phyloP scores from a whole-genome alignment of 2,329 filamentous ascomycete species.

The Cercospora janseana region DNA sequence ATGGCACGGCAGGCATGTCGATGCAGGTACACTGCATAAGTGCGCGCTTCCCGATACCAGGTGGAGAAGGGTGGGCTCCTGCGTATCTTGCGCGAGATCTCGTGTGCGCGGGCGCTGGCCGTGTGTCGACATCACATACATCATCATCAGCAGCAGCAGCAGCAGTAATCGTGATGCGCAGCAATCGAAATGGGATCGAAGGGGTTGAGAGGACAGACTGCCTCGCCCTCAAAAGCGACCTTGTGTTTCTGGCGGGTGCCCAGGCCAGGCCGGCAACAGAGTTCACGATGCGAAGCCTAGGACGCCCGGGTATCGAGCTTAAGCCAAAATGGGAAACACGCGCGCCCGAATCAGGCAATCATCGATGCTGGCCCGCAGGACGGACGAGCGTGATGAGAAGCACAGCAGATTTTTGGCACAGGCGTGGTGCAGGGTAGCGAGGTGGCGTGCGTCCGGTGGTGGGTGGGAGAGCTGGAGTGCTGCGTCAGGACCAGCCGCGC shows the following conservation, averaged over 20 bases:
- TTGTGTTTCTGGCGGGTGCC: conserved; percentile 1
- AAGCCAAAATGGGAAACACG: background rate
- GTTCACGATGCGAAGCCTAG: conserved; percentile 5
- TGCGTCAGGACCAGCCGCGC: too few relatives aligned
- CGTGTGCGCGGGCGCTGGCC: too few relatives aligned
- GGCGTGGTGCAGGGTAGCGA: background rate
- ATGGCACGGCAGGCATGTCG: conserved; percentile 8
- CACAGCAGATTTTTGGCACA: background rate
- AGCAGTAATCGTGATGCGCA: background rate
- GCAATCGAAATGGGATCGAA: too few relatives aligned
- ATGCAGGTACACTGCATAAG: conserved; percentile 2
- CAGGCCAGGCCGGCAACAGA: background rate
- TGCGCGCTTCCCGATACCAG: background rate
- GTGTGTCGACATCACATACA: too few relatives aligned
- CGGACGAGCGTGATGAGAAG: conserved; percentile 2
- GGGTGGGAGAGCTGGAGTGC: too few relatives aligned
- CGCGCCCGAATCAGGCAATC: background rate
- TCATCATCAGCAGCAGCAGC: background rate
- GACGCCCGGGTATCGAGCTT: background rate
- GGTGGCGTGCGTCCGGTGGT: background rate
- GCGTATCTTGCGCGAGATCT: too few relatives aligned
- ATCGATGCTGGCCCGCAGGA: conserved; percentile 1
- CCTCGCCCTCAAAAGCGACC: too few relatives aligned
- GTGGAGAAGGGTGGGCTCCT: too few relatives aligned
- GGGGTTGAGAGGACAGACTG: too few relatives aligned